Evolutionary conservation across 805 yeast genomes (phyloP), one percentile per base, ranked within the genome.

Genomic region (Yamadazyma akitaensis): DNA sequence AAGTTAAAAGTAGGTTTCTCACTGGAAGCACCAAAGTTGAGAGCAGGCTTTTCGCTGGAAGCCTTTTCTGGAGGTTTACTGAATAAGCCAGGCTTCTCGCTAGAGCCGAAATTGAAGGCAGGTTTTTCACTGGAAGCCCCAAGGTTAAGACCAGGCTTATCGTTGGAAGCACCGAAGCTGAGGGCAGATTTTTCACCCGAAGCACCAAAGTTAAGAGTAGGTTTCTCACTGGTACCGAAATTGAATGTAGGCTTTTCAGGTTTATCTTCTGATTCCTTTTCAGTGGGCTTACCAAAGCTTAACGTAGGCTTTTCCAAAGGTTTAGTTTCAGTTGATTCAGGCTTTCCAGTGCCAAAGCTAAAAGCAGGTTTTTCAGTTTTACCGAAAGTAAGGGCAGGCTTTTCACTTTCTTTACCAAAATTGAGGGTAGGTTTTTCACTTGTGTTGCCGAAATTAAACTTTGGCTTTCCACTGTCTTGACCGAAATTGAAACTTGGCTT

Each of bases 11-110:
- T 17, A 8, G 47, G 41, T 7, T 35, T 30, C n/a, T 7, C 37
- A 34, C 31, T 36, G 21, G 44, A 42, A 11, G 46, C 33, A 18
- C 62, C 64, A 44, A 60, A 58, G 8, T 54, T 50, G 42, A 59
- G 53, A 12, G 31, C 16, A 11, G 51, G 50, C 16, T 24, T 44
- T 37, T 39, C 21, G 9, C 13, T 7, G 24, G 24, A 21, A 21
- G 24, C 24, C n/a, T n/a, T n/a, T n/a, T n/a, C n/a, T n/a, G n/a
- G n/a, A n/a, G n/a, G n/a, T n/a, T n/a, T n/a, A n/a, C n/a, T n/a
- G n/a, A n/a, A n/a, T 7, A 21, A 7, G 24, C 6, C 24, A 21
- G 24, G 24, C 7, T 21, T 21, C 7, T 21, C 24, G 7, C 24
- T 21, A 7, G 24, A 21, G 24, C 24, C 24, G 7, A 21, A 21